Evolutionary conservation across 306 rosid genomes (phyloP), one percentile per base, ranked within the genome.

Genomic region (Gastrolobium villosum): DNA sequence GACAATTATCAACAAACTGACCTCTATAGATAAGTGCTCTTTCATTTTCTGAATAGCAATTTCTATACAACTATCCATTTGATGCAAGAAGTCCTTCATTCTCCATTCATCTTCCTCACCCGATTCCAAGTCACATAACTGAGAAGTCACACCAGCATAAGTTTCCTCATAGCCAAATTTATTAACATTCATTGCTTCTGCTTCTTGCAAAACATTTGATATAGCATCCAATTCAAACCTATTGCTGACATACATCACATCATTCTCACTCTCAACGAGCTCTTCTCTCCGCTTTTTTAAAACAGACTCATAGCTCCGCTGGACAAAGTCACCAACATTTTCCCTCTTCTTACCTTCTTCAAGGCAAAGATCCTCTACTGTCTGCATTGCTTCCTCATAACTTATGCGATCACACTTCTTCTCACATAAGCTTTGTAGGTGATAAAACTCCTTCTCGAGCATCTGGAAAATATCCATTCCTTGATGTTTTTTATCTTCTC

Each of bases 21-120:
- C 99, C 98, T 96, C 99, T 50, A 93, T 70, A 82, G 90, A 84
- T 80, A 89, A 75, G 40, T 86, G 94, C 80, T 93, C 98, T 81
- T 93, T 96, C 88, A 82, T 91, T 78, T 89, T 93, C 87, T 88
- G 98, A 82, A 95, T 87, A 54, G 94, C 91, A 85, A 81, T 77
- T 89, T 91, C 97, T 68, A 95, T 79, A 80, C 90, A 87, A 59
- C 88, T 82, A 81, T 95, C 98, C 84, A 84, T 91, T 86, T 85
- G 97, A 72, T 85, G 93, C 85, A 87, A 76, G 84, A 86, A 86
- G 75, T 91, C 93, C 84, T 89, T 94, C 72, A 89, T 84, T 84
- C 98, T 92, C 98, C 98, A 88, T 64, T 84, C 90, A 70, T 87
- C 99, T 76, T 88, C 92, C 85, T 89, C 94, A 84, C 99, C 92